phyloP scores from a whole-genome alignment of 106 monocot genomes.

The Phalaenopsis equestris region DNA sequence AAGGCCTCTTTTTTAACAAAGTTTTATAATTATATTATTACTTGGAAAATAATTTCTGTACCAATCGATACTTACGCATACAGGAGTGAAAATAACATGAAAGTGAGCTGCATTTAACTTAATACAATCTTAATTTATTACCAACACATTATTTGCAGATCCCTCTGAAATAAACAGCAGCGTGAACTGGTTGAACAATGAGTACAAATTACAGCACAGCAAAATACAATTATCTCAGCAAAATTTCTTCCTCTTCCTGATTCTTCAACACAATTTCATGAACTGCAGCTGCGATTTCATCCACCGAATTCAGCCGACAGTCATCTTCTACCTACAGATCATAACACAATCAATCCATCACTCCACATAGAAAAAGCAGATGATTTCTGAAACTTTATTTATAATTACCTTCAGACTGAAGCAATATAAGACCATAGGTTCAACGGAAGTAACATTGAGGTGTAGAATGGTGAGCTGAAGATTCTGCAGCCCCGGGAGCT shows the following conservation, averaged over 20 bases:
- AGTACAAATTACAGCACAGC: background rate
- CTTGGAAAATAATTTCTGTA: too few species aligned
- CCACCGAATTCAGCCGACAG: constrained; percentile 43
- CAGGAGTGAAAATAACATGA: too few species aligned
- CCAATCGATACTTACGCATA: too few species aligned
- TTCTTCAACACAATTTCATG: constrained; percentile 48
- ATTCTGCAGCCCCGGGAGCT: constrained; percentile 34
- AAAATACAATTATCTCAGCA: background rate
- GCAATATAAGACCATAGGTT: constrained; percentile 46
- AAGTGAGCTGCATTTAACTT: too few species aligned
- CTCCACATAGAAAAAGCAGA: background rate
- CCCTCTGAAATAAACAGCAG: background rate
- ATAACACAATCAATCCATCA: background rate
- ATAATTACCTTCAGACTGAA: constrained; percentile 57
- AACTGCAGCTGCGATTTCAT: constrained; percentile 53
- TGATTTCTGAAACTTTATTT: background rate
- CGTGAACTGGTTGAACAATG: background rate
- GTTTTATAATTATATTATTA: too few species aligned
- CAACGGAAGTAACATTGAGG: constrained; percentile 49
- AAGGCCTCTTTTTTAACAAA: too few species aligned
- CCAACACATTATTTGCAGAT: too few species aligned
- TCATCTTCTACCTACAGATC: constrained; percentile 64
- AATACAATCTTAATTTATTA: too few species aligned
- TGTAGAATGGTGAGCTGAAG: constrained; percentile 33
- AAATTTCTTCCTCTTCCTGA: constrained; percentile 7